These are phyloP conservation scores for Kipferlia bialata DNA, from an alignment of 78 protist species.

Conservation along the genomic window DNA sequence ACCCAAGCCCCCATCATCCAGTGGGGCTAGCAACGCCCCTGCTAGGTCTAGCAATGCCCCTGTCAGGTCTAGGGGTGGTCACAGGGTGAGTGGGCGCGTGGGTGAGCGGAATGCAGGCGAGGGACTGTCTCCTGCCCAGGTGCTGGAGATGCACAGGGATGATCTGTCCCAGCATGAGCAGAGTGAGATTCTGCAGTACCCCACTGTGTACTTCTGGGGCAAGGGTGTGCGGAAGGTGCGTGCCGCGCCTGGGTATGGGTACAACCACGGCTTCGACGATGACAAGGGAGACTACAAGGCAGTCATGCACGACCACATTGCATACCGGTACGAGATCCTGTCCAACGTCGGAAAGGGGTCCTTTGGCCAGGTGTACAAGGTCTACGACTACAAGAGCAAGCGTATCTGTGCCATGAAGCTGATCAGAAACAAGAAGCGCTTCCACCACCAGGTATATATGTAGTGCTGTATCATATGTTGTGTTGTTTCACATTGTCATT, in stretches of 20 bases:
- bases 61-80: too few species aligned
- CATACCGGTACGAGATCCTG: slow-evolving; percentile 65
- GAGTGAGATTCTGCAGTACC: slow-evolving; percentile 53
- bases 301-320: slow-evolving; percentile 63
- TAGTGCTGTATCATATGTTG: too few species aligned
- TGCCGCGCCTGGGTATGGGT: background rate
- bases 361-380: slow-evolving; percentile 68
- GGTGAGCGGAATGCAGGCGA: too few species aligned
- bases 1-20: too few species aligned
- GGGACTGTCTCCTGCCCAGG: too few species aligned
- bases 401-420: slow-evolving; percentile 65
- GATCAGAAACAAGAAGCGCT: slow-evolving; percentile 73
- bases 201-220: slow-evolving; percentile 44
- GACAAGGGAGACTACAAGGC: slow-evolving; percentile 65
- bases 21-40: too few species aligned
- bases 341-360: slow-evolving; percentile 61
- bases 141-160: too few species aligned
- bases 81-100: too few species aligned
- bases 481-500: too few species aligned
- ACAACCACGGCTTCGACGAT: slow-evolving; percentile 56
- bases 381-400: slow-evolving; percentile 47
- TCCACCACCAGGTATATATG: slow-evolving; percentile 82
- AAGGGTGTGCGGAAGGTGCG: background rate
- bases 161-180: slow-evolving; percentile 34
- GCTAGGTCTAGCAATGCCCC: too few species aligned